Evolutionary conservation across 1,284 basidiomycete genomes (phyloP), one percentile per base, ranked within the genome.

Genomic region (Sporisorium sorghi): DNA sequence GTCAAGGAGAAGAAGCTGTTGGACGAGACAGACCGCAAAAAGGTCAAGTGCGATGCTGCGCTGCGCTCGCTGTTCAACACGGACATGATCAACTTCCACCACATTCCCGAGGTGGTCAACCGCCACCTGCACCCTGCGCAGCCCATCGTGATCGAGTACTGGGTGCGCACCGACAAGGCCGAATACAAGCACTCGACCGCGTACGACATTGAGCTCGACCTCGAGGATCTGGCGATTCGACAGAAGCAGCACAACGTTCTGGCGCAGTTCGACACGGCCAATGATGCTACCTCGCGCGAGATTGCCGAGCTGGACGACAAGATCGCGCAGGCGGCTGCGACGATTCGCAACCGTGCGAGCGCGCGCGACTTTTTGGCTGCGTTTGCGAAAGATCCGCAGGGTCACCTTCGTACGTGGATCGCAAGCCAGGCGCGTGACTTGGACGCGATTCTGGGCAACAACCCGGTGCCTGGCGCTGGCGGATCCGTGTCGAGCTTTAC

Each of bases 381-480:
- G 0, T 98, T 97, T 82, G 90, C 93, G 19, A 86, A 89, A 2
- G 89, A 94, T 61, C 93, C 94, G 0, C 88, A 90, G 1, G 87
- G 87, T 33, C 97, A 97, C 82, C 91, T 97, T 60, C 90, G 93
- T 76, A 91, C 89, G 4, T 98, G 93, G 92, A 86, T 97, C 35
- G 91, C 91, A 60, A 93, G 92, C 3, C 96, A 98, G 84, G 92
- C 93, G 32, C 88, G 93, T 19, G 94, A 97, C 84, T 85, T 99
- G 42, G 93, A 96, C 85, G 90, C 89, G 62, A 89, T 97, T 64
- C 87, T 98, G 0, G 80, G 82, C 50, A 40, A 92, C 91, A 84
- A 86, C 85, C 74, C 85, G 5, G 49, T 66, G 3, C 74, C 86
- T 15, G 93, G 93, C 3, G 90, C 91, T 3, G 90, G 90, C 24